Percentiles rank a stretch among this genome's conserved stretches.
phyloP scores from a whole-genome alignment of 2,329 filamentous ascomycete species.

The Neofusicoccum kwambonambiense region DNA sequence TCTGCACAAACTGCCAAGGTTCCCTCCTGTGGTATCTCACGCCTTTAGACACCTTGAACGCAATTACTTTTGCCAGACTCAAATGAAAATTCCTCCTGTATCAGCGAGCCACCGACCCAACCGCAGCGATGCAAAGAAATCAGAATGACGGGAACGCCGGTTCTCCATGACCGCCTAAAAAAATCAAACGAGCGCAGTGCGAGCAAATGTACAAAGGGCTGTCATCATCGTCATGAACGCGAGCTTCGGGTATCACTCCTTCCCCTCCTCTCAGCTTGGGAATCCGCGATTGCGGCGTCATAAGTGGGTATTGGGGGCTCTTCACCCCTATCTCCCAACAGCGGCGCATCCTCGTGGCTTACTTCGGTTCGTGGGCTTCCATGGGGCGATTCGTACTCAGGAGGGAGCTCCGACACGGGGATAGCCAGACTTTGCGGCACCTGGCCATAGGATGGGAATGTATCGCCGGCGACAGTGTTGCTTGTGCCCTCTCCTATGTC shows the following conservation, averaged over 20 bases:
- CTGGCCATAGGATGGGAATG: slow-evolving; percentile 8
- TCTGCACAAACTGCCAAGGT: not conserved
- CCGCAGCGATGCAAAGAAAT: slow-evolving; percentile 7
- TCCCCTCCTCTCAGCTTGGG: slow-evolving; percentile 73
- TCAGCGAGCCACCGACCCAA: not conserved
- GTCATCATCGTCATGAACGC: slow-evolving; percentile 32
- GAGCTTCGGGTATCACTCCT: slow-evolving; percentile 61
- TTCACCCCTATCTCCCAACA: slow-evolving; percentile 27
- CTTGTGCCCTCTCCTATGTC: slow-evolving; percentile 74
- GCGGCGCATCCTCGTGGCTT: slow-evolving; percentile 49
- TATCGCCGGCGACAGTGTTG: slow-evolving; percentile 6
- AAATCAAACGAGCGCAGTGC: slow-evolving; percentile 3
- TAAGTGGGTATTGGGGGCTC: slow-evolving; percentile 78
- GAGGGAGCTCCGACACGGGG: slow-evolving; percentile 41
- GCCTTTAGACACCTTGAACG: slow-evolving; percentile 4
- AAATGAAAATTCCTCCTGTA: slow-evolving; percentile 1
- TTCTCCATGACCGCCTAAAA: slow-evolving; percentile 9
- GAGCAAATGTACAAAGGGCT: slow-evolving; percentile 10
- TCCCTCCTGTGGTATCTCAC: slow-evolving; percentile 11
- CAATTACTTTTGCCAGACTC: not conserved
- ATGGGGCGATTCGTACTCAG: slow-evolving; percentile 53
- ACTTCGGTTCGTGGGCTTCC: slow-evolving; percentile 22
- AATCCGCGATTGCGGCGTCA: slow-evolving; percentile 79
- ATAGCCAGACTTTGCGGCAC: slow-evolving; percentile 7
- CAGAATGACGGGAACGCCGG: slow-evolving; percentile 2